phyloP scores from a whole-genome alignment of 495 filamentous ascomycete species.

The Oidiodendron maius region DNA sequence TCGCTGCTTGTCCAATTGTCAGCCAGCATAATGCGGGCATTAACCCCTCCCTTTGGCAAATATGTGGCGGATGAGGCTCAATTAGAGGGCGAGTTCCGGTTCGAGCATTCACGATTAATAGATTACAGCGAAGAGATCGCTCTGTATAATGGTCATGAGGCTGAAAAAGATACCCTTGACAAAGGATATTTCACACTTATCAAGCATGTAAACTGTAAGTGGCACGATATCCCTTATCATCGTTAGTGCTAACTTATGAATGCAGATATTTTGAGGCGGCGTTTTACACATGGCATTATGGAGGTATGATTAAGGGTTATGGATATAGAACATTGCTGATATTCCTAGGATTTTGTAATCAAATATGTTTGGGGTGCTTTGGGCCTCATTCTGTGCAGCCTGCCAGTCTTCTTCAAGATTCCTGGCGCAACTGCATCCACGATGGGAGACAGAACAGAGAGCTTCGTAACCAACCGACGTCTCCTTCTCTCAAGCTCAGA shows the following conservation, averaged over 20 bases:
- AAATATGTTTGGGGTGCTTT: conserved; percentile 99
- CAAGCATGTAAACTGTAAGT: conserved; percentile 82
- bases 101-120: conserved; percentile 89
- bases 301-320: conserved; percentile 36
- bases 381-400: conserved; percentile 87
- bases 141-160: conserved; percentile 86
- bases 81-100: conserved; percentile 92
- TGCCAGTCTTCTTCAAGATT: conserved; percentile 92
- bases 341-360: conserved; percentile 97
- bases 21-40: conserved; percentile 83
- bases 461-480: conserved; percentile 89
- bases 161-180: conserved; percentile 93
- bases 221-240: neutral
- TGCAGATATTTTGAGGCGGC: conserved; percentile 65
- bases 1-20: conserved; percentile 87
- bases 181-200: conserved; percentile 99
- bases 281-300: conserved; percentile 96
- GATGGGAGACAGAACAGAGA: conserved; percentile 89
- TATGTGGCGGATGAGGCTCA: conserved; percentile 95
- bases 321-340: neutral
- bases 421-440: conserved; percentile 66
- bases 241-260: neutral
- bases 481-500: conserved; percentile 90
- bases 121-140: conserved; percentile 95
- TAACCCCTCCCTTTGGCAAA: conserved; percentile 97